These are phyloP conservation scores for Neurospora sp. DNA, from an alignment of 495 filamentous ascomycete species.

Conservation along the genomic window DNA sequence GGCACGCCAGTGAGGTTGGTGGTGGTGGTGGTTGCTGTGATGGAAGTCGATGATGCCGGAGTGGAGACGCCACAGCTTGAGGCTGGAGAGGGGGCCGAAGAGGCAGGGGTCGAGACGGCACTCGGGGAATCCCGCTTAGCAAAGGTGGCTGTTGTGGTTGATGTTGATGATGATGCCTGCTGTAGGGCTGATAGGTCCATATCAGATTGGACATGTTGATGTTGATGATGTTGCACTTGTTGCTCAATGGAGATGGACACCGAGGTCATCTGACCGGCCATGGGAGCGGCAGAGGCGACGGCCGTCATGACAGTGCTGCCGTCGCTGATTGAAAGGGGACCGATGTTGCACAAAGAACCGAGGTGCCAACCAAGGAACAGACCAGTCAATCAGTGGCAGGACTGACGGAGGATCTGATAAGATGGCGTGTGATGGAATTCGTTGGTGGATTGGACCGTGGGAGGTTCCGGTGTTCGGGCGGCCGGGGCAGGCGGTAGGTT, in stretches of 20 bases:
- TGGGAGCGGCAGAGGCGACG: neutral
- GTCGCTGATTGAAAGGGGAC: neutral
- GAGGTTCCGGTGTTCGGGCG: neutral
- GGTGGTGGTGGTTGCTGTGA: neutral
- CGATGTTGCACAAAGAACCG: neutral
- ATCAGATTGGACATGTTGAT: slow-evolving; percentile 4
- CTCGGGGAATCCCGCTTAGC: slow-evolving; percentile 6
- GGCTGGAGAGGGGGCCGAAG: slow-evolving; percentile 16
- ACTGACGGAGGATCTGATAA: neutral
- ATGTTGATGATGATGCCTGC: neutral
- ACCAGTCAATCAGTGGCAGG: neutral
- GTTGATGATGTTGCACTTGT: slow-evolving; percentile 4
- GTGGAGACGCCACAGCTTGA: slow-evolving; percentile 11
- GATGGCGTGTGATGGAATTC: neutral
- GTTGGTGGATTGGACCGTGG: neutral
- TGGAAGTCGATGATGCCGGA: slow-evolving; percentile 9
- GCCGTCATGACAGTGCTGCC: slow-evolving; percentile 4
- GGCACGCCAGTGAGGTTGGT: slow-evolving; percentile 2
- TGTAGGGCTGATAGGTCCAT: neutral
- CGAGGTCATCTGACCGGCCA: neutral
- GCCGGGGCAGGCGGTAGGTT: neutral
- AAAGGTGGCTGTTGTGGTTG: slow-evolving; percentile 4
- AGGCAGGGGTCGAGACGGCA: slow-evolving; percentile 16
- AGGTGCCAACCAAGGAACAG: neutral
- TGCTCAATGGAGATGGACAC: neutral